Base-by-base conservation (phyloP, 345 rosid species). In the Acer yangbiense region DNA sequence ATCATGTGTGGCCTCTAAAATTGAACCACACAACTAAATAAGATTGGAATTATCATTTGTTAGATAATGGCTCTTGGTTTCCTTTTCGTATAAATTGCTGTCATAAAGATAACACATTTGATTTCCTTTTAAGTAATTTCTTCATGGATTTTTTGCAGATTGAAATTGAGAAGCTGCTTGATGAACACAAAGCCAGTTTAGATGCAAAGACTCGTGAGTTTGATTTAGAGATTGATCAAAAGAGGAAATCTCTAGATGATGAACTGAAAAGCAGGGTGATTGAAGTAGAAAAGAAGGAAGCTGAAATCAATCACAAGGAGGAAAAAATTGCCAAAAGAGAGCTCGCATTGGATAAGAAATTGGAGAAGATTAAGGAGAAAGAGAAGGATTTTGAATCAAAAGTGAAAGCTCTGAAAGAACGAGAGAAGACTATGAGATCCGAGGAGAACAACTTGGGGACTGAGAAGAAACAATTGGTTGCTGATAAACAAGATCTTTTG, bases 291-390 rank as follows among this genome's bases (percentile, higher is more conserved):
- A 94, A 91, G 85, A 88, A 88, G 85, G 98, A 90, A 84, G 86
- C 87, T 80, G 99, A 94, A 80, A 83, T 92, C 79, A 89, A 88
- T 74, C 99, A 96, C 76, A 77, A 68, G 89, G 94, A 96, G 82
- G 97, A 94, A 82, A 96, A 96, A 86, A 74, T 90, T 78, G 83
- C 82, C 1, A 96, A 91, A 83, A 86, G 94, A 74, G 98, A 96
- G 85, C 90, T 84, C 52, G 89, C 93, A 6, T 64, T 94, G 82
- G 97, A 94, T 55, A 91, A 78, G 84, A 96, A 83, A 78, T 61
- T 82, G 68, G 95, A 96, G 79, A 96, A 92, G 80, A 71, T 83
- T 43, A 92, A 89, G 80, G 98, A 91, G 75, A 96, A 88, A 81
- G 98, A 96, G 84, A 83, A 86, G 57, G 92, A 89, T 41, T 79